Evolutionary conservation across 106 monocot species (phyloP).

Genomic region (Apostasia shenzhenica): DNA sequence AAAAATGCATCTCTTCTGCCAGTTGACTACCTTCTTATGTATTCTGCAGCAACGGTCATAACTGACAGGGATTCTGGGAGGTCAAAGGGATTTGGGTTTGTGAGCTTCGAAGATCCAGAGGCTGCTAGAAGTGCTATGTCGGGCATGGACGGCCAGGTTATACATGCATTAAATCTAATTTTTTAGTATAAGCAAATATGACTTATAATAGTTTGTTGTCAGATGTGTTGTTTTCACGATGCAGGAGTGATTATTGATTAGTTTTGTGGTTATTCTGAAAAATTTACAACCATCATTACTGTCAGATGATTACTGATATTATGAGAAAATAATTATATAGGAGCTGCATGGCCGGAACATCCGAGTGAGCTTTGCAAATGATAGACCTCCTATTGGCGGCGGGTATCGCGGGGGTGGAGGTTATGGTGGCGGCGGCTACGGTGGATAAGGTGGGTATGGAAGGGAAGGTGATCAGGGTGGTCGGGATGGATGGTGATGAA

Average conservation of each 20-base stretch:
- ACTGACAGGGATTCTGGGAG: conserved; percentile 78
- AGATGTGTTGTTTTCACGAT: no score
- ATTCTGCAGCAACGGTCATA: conserved; percentile 63
- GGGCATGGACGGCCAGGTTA: conserved; percentile 93
- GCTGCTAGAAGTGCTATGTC: conserved; percentile 52
- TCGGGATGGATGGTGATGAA: conserved; percentile 3
- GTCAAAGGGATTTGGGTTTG: conserved; percentile 95
- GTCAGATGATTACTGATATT: no score
- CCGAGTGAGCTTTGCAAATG: conserved; percentile 72
- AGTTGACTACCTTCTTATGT: not conserved
- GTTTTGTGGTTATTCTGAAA: no score
- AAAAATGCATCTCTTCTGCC: not conserved
- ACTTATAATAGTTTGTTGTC: no score
- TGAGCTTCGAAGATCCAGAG: conserved; percentile 55
- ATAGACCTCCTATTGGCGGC: conserved; percentile 29
- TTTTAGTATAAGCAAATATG: not conserved
- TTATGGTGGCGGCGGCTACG: conserved; percentile 8
- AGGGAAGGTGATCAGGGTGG: conserved; percentile 5
- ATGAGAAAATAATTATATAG: conserved; percentile 12
- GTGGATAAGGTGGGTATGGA: conserved; percentile 11
- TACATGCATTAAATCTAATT: not conserved
- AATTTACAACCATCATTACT: no score
- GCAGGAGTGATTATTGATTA: no score
- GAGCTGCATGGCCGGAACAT: conserved; percentile 72
- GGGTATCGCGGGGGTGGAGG: conserved; percentile 29